Evolutionary conservation across 2,329 filamentous ascomycete species (phyloP), one percentile per base, ranked within the genome.

Genomic region (Graphiopsis chlorocephala): DNA sequence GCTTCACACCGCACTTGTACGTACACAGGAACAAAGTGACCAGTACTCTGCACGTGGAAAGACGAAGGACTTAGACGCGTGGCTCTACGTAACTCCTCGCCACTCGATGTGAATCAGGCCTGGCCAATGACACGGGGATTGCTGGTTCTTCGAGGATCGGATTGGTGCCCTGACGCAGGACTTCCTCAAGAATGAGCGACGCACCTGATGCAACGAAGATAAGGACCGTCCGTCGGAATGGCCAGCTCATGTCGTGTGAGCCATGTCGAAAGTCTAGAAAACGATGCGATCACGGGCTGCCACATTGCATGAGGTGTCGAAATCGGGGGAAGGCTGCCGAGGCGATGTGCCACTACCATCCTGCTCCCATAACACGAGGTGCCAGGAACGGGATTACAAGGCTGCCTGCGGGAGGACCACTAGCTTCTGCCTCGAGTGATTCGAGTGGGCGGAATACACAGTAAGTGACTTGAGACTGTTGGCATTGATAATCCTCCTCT

Each of bases 181-280:
- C 15, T 17, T 7, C 15, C 35, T 23, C 50, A 53, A 31, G 17
- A 25, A 53, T 28, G 50, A 23, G 4, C 11, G n/a, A 11, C 4
- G 11, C 25, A n/a, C 26, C 11, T 8, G 4, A 7, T 6, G 50
- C 26, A 11, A 29, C 28, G n/a, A 10, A 4, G 12, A 23, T 10
- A 3, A 53, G 20, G 28, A 53, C 50, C 0, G 12, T 11, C 3
- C 53, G 53, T 29, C 53, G 53, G 31, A 61, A 61, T 15, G 58
- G 58, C 20, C 58, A 61, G 58, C 58, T 50, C 26, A 48, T 50
- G 58, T 47, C 58, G 3, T 61, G 58, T 7, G 58, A 61, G 26
- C 58, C 58, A 12, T 61, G 58, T 33, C 42, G 58, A 2, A 23
- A 31, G 8, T 50, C 42, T 5, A 61, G 20, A 11, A 17, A 48